Conservation (phyloP, 1,284 basidiomycete species). For the Vanrija pseudolonga region DNA sequence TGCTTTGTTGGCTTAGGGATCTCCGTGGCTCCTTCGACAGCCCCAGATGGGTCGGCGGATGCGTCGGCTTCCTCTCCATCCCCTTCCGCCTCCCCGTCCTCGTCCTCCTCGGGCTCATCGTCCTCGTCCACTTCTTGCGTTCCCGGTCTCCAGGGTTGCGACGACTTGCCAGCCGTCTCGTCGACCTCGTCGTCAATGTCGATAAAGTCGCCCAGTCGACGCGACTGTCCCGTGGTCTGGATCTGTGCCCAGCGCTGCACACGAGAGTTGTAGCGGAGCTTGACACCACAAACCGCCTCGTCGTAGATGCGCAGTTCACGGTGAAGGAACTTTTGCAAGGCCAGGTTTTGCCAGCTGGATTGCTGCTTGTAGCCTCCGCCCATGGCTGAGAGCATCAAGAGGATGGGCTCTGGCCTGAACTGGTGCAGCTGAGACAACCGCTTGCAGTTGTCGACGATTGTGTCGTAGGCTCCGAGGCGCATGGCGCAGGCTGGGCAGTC, state of each 20-base stretch:
- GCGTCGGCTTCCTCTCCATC: too few relatives aligned
- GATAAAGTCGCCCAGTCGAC: slow-evolving; percentile 22
- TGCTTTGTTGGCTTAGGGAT: slow-evolving; percentile 59
- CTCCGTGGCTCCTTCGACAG: slow-evolving; percentile 7
- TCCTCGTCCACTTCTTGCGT: slow-evolving; percentile 15
- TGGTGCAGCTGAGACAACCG: slow-evolving; percentile 65
- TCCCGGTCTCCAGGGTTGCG: neutral
- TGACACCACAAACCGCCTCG: slow-evolving; percentile 60
- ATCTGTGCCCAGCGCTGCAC: slow-evolving; percentile 43
- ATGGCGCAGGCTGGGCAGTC: slow-evolving; percentile 63
- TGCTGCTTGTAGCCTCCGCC: slow-evolving; percentile 61
- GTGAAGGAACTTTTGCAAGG: slow-evolving; percentile 73
- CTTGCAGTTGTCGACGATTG: slow-evolving; percentile 58
- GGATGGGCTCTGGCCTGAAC: slow-evolving; percentile 61
- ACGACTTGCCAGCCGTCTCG: neutral
- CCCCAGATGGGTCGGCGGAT: slow-evolving; percentile 5
- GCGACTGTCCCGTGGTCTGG: slow-evolving; percentile 18
- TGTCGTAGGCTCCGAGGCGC: slow-evolving; percentile 56
- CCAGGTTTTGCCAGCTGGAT: slow-evolving; percentile 67
- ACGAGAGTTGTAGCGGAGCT: slow-evolving; percentile 32
- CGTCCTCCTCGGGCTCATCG: slow-evolving; percentile 16
- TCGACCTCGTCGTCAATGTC: slow-evolving; percentile 13
- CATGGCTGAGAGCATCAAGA: slow-evolving; percentile 67
- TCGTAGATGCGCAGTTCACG: slow-evolving; percentile 69
- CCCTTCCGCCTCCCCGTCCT: slow-evolving; percentile 11